Evolutionary conservation across 768 basidiomycete species (phyloP).

Genomic region (Kwoniella sp.): DNA sequence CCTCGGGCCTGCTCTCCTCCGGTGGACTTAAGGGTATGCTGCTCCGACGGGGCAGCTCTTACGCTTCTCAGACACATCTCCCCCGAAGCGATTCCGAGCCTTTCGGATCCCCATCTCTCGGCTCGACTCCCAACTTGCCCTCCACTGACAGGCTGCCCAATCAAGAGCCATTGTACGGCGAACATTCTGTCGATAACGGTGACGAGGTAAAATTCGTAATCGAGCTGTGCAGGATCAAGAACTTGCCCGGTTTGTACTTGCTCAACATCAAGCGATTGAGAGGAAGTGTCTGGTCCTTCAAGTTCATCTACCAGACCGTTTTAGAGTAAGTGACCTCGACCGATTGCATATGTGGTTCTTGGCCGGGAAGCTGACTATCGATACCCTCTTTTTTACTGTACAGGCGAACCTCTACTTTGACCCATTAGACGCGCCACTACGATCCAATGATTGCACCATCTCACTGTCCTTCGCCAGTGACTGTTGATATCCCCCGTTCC

Average conservation of each 20-base stretch:
- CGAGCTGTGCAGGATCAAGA: constrained; percentile 86
- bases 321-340: constrained; percentile 50
- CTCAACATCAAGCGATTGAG: constrained; percentile 90
- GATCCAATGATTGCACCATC: neutral
- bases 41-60: constrained; percentile 87
- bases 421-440: constrained; percentile 8
- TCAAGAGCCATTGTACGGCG: constrained; percentile 72
- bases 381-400: neutral
- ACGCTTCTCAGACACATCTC: constrained; percentile 57
- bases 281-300: constrained; percentile 82
- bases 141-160: constrained; percentile 60
- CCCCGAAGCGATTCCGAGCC: constrained; percentile 31
- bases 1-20: constrained; percentile 64
- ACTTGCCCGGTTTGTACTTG: constrained; percentile 85
- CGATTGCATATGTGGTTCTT: neutral
- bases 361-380: constrained; percentile 12
- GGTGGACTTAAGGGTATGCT: constrained; percentile 85
- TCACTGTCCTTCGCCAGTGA: neutral
- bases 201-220: constrained; percentile 97
- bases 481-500: neutral
- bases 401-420: constrained; percentile 22
- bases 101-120: constrained; percentile 30
- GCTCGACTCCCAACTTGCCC: constrained; percentile 42
- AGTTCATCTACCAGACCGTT: constrained; percentile 56
- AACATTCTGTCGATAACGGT: constrained; percentile 72